A percentile compares a stretch with the other conserved stretches of the same genome.
phyloP scores from a whole-genome alignment of 352 stramenopile genomes.

The Peronosclerospora sorghi region DNA sequence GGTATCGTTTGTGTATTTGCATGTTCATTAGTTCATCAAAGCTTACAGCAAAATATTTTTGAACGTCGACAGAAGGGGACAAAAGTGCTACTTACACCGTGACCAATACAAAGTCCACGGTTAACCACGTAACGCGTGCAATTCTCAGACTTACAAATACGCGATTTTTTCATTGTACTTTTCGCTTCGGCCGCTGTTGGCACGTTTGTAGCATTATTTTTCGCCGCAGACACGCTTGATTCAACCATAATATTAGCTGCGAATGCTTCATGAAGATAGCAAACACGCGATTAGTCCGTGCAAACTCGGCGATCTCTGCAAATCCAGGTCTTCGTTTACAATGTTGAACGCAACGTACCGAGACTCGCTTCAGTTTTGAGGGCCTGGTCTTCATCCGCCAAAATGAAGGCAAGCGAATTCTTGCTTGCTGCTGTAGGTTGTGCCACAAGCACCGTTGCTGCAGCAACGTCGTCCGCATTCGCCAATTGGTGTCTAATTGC shows the following conservation, averaged over 20 bases:
- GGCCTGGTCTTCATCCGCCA: slow-evolving; percentile 20
- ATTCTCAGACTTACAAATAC: slow-evolving; percentile 65
- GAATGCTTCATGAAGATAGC: slow-evolving; percentile 8
- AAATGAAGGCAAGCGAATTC: slow-evolving; percentile 35
- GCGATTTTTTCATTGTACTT: slow-evolving; percentile 43
- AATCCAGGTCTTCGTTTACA: slow-evolving; percentile 8
- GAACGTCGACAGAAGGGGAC: not conserved
- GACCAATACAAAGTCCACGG: slow-evolving; percentile 61
- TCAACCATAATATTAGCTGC: slow-evolving; percentile 15
- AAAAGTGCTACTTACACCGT: slow-evolving; percentile 28
- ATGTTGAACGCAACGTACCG: slow-evolving; percentile 21
- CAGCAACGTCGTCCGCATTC: slow-evolving; percentile 14
- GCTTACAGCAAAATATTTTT: slow-evolving; percentile 1
- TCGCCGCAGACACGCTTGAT: slow-evolving; percentile 6
- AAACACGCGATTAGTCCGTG: slow-evolving; percentile 14
- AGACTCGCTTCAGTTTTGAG: slow-evolving; percentile 11
- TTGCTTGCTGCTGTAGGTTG: slow-evolving; percentile 17
- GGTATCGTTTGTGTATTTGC: slow-evolving; percentile 10
- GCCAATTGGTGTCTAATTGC: slow-evolving; percentile 15
- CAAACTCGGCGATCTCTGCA: slow-evolving; percentile 9
- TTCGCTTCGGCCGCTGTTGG: slow-evolving; percentile 5
- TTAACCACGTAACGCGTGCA: slow-evolving; percentile 72
- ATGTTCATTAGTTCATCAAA: slow-evolving; percentile 10
- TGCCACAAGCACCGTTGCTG: slow-evolving; percentile 3
- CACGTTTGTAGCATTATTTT: slow-evolving; percentile 19